Evolutionary conservation across 1,284 basidiomycete genomes (phyloP).

Genomic region (Moesziomyces sp.): DNA sequence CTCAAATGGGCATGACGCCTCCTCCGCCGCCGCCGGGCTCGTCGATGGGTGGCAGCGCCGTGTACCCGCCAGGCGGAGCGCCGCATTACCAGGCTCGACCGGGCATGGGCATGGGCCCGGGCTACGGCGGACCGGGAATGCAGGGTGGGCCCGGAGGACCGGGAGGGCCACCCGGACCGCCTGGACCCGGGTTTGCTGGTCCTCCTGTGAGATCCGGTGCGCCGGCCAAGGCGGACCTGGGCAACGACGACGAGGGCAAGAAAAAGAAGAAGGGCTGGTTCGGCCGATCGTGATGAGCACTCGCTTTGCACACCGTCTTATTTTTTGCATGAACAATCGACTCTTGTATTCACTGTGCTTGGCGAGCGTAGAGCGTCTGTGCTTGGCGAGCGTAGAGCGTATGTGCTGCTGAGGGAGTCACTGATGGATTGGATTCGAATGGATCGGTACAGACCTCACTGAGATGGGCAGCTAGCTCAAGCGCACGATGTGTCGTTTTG

Average conservation of each 20-base stretch:
- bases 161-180: neutral
- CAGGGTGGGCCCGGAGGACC: constrained; percentile 4
- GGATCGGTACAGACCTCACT: too few species aligned
- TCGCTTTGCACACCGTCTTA: too few species aligned
- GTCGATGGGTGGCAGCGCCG: constrained; percentile 7
- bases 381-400: too few species aligned
- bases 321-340: too few species aligned
- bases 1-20: constrained; percentile 3
- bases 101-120: constrained; percentile 13
- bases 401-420: too few species aligned
- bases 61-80: constrained; percentile 18
- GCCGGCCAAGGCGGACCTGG: constrained; percentile 14
- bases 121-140: constrained; percentile 1
- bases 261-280: constrained; percentile 56
- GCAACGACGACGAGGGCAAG: constrained; percentile 27
- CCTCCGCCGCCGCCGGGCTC: neutral
- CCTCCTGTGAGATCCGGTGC: constrained; percentile 8
- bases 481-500: too few species aligned
- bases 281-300: constrained; percentile 21
- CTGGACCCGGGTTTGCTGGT: neutral
- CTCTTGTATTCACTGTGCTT: neutral
- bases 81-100: constrained; percentile 16
- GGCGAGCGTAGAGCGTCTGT: too few species aligned
- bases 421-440: too few species aligned
- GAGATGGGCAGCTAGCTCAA: too few species aligned